Conservation (phyloP, 1,284 basidiomycete genomes). For the Apiotrichum porosum region DNA sequence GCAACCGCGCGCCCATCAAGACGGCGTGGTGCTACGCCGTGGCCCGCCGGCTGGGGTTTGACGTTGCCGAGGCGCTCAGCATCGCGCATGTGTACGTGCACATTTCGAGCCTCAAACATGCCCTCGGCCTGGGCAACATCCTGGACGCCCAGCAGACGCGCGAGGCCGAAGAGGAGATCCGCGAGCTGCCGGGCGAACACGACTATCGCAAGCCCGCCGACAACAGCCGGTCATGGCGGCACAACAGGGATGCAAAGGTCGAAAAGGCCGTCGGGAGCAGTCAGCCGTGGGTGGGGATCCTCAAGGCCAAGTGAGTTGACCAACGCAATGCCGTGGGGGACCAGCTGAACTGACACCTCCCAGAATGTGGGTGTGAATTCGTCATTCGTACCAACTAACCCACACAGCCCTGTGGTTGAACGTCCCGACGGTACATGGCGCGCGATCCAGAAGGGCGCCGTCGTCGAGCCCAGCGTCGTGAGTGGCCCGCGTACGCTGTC, state of each 20-base stretch:
- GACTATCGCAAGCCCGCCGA: conserved; percentile 8
- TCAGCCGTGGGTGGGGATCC: conserved; percentile 88
- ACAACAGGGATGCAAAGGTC: conserved; percentile 2
- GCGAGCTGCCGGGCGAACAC: conserved; percentile 34
- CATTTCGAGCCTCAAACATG: conserved; percentile 79
- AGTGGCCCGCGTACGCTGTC: conserved; percentile 6
- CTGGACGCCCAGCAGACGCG: conserved; percentile 50
- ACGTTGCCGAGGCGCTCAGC: conserved; percentile 71
- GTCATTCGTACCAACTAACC: conserved; percentile 16
- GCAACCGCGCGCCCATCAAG: conserved; percentile 92
- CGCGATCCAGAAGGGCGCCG: conserved; percentile 67
- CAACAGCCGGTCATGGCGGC: too few relatives aligned
- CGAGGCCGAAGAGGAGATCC: conserved; percentile 43
- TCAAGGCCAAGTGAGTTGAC: conserved; percentile 72
- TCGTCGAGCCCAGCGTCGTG: conserved; percentile 62
- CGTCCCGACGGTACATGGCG: conserved; percentile 67
- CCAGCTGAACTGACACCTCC: neutral
- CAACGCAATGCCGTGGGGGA: neutral
- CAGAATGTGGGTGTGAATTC: conserved; percentile 9
- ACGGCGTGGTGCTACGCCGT: conserved; percentile 86
- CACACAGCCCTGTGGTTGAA: conserved; percentile 69
- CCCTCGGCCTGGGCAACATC: conserved; percentile 68
- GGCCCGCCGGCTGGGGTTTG: conserved; percentile 78
- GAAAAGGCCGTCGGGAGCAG: conserved; percentile 58
- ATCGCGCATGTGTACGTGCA: conserved; percentile 71